These are phyloP conservation scores for Discostella stelligeroides DNA, from an alignment of 108 stramenopile species.

Conservation along the genomic window DNA sequence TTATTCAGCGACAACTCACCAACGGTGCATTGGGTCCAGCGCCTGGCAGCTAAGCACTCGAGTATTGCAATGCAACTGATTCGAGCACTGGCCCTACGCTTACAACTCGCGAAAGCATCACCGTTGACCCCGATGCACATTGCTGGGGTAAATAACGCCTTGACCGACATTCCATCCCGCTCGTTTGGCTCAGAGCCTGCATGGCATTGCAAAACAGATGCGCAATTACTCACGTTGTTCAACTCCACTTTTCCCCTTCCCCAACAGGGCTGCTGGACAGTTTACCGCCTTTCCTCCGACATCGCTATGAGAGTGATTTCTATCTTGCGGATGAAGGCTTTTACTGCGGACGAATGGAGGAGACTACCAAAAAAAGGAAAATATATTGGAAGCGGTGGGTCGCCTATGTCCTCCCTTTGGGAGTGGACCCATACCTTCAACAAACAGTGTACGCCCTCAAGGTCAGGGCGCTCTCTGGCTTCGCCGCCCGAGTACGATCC, in stretches of 20 bases:
- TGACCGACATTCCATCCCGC: slow-evolving; percentile 19
- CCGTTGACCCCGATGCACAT: slow-evolving; percentile 18
- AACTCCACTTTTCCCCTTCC: slow-evolving; percentile 12
- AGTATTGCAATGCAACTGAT: background rate
- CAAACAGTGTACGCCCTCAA: background rate
- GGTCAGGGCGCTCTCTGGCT: background rate
- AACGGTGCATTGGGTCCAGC: slow-evolving; percentile 4
- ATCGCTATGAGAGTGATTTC: slow-evolving; percentile 10
- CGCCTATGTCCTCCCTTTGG: slow-evolving; percentile 14
- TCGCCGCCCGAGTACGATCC: background rate
- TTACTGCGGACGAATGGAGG: slow-evolving; percentile 17
- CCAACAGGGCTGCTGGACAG: slow-evolving; percentile 14
- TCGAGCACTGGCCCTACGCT: slow-evolving; percentile 3
- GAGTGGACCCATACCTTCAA: slow-evolving; percentile 18
- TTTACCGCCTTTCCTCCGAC: background rate
- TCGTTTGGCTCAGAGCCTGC: slow-evolving; percentile 14
- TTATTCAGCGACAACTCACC: slow-evolving; percentile 2
- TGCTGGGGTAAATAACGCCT: slow-evolving; percentile 1
- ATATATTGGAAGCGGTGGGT: slow-evolving; percentile 13
- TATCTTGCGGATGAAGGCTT: slow-evolving; percentile 15
- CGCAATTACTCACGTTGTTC: background rate
- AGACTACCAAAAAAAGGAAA: slow-evolving; percentile 20
- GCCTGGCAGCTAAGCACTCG: slow-evolving; percentile 4
- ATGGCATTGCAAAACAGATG: slow-evolving; percentile 12
- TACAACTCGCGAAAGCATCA: background rate